A percentile compares a stretch with the other conserved stretches of the same genome.
Conservation (phyloP, 108 stramenopile genomes). For the Cyclotella baltica region DNA sequence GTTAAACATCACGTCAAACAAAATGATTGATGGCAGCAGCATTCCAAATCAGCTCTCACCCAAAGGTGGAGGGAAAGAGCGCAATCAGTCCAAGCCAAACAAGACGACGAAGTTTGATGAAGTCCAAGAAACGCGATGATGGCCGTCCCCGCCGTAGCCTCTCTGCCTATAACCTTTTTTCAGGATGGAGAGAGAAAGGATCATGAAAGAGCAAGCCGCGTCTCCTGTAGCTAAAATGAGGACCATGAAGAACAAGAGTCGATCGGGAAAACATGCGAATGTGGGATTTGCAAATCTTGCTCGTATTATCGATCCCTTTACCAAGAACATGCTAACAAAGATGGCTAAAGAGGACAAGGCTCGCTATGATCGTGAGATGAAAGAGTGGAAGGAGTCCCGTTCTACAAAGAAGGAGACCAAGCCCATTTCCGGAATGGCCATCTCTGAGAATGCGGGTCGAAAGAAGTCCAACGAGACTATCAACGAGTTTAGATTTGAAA, state of each 20-base stretch:
- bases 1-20: too few species aligned
- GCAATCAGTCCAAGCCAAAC: too few species aligned
- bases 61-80: too few species aligned
- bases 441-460: neutral
- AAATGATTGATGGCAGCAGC: too few species aligned
- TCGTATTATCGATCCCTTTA: neutral
- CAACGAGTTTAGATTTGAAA: too few species aligned
- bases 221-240: neutral
- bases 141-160: neutral
- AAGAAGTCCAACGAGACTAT: too few species aligned
- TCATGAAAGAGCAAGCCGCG: neutral
- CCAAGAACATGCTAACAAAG: neutral
- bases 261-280: neutral
- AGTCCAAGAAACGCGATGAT: neutral
- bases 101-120: too few species aligned
- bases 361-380: conserved; percentile 1
- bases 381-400: neutral
- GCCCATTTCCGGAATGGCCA: neutral
- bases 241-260: neutral
- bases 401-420: neutral
- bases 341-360: neutral
- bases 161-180: neutral
- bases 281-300: conserved; percentile 6
- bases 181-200: neutral
- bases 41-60: too few species aligned